Percentiles rank a stretch among this genome's conserved stretches.
phyloP scores from a whole-genome alignment of 2,329 filamentous ascomycete genomes.

The Colletotrichum eleusines region DNA sequence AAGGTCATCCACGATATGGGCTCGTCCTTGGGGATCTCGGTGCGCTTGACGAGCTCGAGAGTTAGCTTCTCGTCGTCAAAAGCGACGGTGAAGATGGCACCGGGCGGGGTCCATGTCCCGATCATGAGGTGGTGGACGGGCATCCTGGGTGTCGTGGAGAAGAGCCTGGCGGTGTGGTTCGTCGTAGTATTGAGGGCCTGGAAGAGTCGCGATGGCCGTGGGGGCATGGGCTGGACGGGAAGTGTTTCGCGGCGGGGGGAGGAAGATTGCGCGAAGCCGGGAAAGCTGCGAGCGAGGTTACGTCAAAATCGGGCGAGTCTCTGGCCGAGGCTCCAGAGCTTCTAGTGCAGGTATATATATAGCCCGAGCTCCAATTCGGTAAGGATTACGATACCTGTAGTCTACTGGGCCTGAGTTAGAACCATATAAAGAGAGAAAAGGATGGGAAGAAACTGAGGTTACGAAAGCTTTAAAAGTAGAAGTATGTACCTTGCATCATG shows the following conservation, averaged over 20 bases:
- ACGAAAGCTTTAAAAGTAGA: slow-evolving; percentile 3
- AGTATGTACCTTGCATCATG: slow-evolving; percentile 15
- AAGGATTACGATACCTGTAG: slow-evolving; percentile 2
- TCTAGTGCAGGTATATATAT: not conserved
- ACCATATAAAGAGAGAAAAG: slow-evolving; percentile 1
- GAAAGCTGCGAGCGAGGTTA: slow-evolving; percentile 19
- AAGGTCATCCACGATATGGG: slow-evolving; percentile 96
- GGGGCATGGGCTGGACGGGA: slow-evolving; percentile 25
- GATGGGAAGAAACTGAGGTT: not conserved
- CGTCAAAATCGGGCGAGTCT: not conserved
- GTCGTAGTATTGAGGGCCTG: slow-evolving; percentile 1
- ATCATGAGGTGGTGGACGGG: slow-evolving; percentile 89
- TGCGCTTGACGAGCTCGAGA: slow-evolving; percentile 81
- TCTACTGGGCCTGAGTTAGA: not conserved
- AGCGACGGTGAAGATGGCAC: slow-evolving; percentile 88
- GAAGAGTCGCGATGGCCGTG: slow-evolving; percentile 16
- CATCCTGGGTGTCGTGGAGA: slow-evolving; percentile 63
- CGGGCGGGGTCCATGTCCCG: slow-evolving; percentile 90
- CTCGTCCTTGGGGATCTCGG: slow-evolving; percentile 83
- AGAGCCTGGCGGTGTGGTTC: not conserved
- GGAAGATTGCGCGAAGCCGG: slow-evolving; percentile 8
- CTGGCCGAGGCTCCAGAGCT: slow-evolving; percentile 10
- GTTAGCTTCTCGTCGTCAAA: slow-evolving; percentile 87
- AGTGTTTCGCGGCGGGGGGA: not conserved
- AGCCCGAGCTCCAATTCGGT: not conserved